phyloP scores from a whole-genome alignment of 768 basidiomycete genomes.

The Candolleomyces eurysporus region DNA sequence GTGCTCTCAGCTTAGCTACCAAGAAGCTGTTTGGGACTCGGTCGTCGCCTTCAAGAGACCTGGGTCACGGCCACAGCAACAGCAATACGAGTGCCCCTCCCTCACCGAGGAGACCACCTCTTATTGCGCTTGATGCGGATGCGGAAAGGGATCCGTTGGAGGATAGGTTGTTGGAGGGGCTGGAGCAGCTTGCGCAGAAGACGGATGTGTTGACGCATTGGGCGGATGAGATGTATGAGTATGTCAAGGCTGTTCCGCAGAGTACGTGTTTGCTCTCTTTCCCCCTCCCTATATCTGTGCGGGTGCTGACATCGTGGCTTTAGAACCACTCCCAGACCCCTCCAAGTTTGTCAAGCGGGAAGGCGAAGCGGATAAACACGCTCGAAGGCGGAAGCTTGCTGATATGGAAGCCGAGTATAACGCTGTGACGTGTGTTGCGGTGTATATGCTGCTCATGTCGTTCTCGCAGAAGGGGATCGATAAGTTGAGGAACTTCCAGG shows the following conservation, averaged over 20 bases:
- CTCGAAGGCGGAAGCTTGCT: constrained; percentile 64
- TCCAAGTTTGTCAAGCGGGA: constrained; percentile 68
- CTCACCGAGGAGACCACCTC: constrained; percentile 56
- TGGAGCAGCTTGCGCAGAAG: constrained; percentile 95
- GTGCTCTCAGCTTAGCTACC: constrained; percentile 76
- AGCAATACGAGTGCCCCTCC: constrained; percentile 37
- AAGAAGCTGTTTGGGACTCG: constrained; percentile 74
- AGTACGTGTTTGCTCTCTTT: constrained; percentile 46
- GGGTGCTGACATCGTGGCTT: not conserved
- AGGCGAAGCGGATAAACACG: constrained; percentile 71
- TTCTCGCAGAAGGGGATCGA: constrained; percentile 94
- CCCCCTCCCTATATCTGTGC: constrained; percentile 3
- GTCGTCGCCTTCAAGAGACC: constrained; percentile 36
- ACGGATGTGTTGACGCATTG: constrained; percentile 90
- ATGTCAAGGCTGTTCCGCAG: constrained; percentile 80
- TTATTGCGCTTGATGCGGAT: constrained; percentile 46
- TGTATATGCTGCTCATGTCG: constrained; percentile 89
- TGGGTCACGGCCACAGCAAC: constrained; percentile 10
- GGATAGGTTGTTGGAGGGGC: constrained; percentile 70
- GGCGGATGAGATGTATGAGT: constrained; percentile 93
- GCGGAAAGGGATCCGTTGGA: constrained; percentile 67
- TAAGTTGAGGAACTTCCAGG: constrained; percentile 72
- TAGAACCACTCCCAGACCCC: constrained; percentile 82
- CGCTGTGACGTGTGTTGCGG: constrained; percentile 81
- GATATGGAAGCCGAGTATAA: constrained; percentile 81